Evolutionary conservation across 2,329 filamentous ascomycete species (phyloP).

Genomic region (Didymella keratinophila): DNA sequence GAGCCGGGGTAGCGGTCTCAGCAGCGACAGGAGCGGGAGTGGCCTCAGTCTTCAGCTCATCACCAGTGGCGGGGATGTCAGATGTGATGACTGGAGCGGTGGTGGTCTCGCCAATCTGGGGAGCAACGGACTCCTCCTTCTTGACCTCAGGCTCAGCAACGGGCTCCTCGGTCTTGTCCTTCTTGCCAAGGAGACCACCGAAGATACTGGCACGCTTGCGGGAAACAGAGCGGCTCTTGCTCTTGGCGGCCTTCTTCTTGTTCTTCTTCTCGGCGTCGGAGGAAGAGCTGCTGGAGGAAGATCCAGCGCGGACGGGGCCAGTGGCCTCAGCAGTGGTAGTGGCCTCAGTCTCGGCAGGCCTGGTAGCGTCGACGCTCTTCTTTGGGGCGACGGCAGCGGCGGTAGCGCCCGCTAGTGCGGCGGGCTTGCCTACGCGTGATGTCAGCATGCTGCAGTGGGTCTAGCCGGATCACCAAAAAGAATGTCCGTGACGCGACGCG

Average conservation of each 20-base stretch:
- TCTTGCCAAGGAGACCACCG: slow-evolving; percentile 66
- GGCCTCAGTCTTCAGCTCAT: slow-evolving; percentile 56
- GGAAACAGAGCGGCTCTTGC: slow-evolving; percentile 68
- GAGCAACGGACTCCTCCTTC: slow-evolving; percentile 48
- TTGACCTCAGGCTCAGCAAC: slow-evolving; percentile 53
- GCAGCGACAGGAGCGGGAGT: slow-evolving; percentile 48
- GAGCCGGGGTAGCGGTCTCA: slow-evolving; percentile 48
- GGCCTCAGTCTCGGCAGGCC: slow-evolving; percentile 45
- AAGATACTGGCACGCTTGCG: slow-evolving; percentile 68
- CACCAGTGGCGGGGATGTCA: slow-evolving; percentile 37
- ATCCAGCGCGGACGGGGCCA: slow-evolving; percentile 49
- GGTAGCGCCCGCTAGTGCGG: slow-evolving; percentile 52
- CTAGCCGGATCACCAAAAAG: slow-evolving; percentile 39
- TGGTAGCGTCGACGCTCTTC: slow-evolving; percentile 59
- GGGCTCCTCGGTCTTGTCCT: slow-evolving; percentile 58
- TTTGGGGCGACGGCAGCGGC: slow-evolving; percentile 52
- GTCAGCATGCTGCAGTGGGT: slow-evolving; percentile 48
- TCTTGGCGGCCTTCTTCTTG: slow-evolving; percentile 55
- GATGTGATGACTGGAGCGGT: slow-evolving; percentile 49
- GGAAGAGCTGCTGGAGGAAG: slow-evolving; percentile 51
- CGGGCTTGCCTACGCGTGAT: slow-evolving; percentile 50
- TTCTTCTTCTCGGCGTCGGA: slow-evolving; percentile 58
- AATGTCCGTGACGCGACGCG: slow-evolving; percentile 31
- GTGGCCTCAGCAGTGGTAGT: slow-evolving; percentile 27
- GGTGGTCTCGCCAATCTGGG: slow-evolving; percentile 42